Base-by-base conservation (phyloP, 2,329 filamentous ascomycete genomes). In the Ceratocystis colombiana region DNA sequence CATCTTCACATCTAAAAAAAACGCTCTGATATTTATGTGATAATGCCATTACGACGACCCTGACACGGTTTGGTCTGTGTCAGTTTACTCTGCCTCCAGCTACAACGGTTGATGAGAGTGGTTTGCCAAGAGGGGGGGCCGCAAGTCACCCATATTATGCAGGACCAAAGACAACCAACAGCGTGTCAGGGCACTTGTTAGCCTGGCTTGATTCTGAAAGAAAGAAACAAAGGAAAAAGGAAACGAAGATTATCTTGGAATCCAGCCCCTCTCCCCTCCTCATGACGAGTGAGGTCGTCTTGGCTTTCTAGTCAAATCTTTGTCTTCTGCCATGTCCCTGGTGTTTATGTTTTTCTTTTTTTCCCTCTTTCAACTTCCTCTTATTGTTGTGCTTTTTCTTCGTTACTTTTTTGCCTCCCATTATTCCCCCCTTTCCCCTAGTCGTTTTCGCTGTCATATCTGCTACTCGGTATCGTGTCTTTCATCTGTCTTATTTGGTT, bases 381-480 rank as follows among this genome's bases (percentile, higher is more conserved):
- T 53, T 25, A 25, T 53, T 50, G 10, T 61, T 57, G 37, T 64
- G 33, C 33, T 37, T 10, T 37, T 37, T 37, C 33, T 37, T 37
- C 33, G 33, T 37, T 37, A 0, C 33, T 37, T 8, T 48, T 59
- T 30, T 45, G 17, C n/a, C 10, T 45, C 28, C n/a, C 17, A 57
- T 55, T 55, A 37, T 55, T 65, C 57, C 28, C 55, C n/a, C 50
- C 5, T 5, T 45, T 28, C 44, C 28, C 17, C 22, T 44, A 17
- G 33, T 65, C 7, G 28, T 65, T 50, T 55, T 8, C 15, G 17
- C 33, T 37, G 53, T 33, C 28, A 53, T 53, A 22, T 53, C 48
- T 25, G n/a, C 17, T 50, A n/a, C 48, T 28, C 20, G 12, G 48
- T 12, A 25, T 25, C 48, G 20, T 28, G 8, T 37, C 33, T 25